A percentile compares a stretch with the other conserved stretches of the same genome.
phyloP scores from a whole-genome alignment of 163 green algal genomes.

The Chloroidium sp. region DNA sequence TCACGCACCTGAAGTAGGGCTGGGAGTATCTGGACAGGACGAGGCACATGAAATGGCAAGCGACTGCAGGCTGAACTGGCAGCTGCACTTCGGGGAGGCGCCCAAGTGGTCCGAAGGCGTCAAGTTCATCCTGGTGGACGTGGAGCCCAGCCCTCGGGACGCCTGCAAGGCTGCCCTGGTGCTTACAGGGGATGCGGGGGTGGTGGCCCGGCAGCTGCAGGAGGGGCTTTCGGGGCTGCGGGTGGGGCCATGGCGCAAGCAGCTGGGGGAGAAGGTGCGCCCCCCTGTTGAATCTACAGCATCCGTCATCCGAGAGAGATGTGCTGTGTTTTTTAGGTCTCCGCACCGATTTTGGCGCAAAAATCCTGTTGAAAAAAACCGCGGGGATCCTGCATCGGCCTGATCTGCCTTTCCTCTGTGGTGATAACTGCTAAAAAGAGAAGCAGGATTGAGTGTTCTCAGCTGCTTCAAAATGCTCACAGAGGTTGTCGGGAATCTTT shows the following conservation, averaged over 20 bases:
- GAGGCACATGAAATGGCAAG: background rate
- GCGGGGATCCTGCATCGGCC: too few species aligned
- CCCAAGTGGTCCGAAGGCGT: conserved; percentile 47
- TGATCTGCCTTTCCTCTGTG: too few species aligned
- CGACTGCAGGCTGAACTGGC: conserved; percentile 62
- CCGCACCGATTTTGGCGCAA: too few species aligned
- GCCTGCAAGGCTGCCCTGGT: conserved; percentile 22
- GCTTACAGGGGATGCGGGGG: conserved; percentile 41
- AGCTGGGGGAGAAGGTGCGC: conserved; percentile 3
- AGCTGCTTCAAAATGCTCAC: too few species aligned
- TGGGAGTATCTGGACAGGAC: background rate
- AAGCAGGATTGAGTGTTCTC: too few species aligned
- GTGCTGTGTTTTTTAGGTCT: too few species aligned
- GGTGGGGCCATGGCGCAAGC: background rate
- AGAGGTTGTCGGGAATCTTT: too few species aligned
- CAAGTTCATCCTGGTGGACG: conserved; percentile 66
- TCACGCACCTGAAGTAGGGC: too few species aligned
- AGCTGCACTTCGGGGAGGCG: conserved; percentile 70
- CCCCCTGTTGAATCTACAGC: background rate
- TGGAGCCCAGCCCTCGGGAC: conserved; percentile 30
- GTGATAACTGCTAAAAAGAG: too few species aligned
- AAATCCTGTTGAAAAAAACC: too few species aligned
- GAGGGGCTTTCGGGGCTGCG: background rate
- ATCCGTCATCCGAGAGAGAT: too few species aligned
- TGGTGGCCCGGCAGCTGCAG: conserved; percentile 29